Base-by-base conservation (phyloP, 78 protist genomes). In the Cavenderia fasciculata region DNA sequence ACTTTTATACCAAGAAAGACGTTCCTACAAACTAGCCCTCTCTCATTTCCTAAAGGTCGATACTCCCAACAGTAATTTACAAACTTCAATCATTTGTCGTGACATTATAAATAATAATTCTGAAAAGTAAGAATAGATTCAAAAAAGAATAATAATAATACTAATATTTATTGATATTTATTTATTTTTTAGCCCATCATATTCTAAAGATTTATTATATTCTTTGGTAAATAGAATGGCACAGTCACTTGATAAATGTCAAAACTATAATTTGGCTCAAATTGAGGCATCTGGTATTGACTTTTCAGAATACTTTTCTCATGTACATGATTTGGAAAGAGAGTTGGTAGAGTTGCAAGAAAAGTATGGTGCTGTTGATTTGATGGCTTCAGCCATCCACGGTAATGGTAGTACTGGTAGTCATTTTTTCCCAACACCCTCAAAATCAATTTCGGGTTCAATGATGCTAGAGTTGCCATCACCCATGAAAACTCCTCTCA, bases 251-350 rank as follows among this genome's bases (percentile, higher is more conserved):
- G 66, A 79, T 41, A 79, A 51, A 41, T 79, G 77, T 41, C 88
- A 79, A 52, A 72, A 79, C 41, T 79, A 41, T 44, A 79, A 62
- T 79, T 36, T 69, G 12, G 38, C 18, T 10, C 66, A 79, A 41
- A 51, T 79, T 4, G 88, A 79, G 16, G n/a, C 18, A 3, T 43
- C 59, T 18, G 43, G 36, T 7, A 44, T 79, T n/a, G 69, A 66
- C 12, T 38, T 18, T 21, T 27, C 38, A 46, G 11, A 23, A 41
- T 69, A 44, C n/a, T 1, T 69, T 10, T 52, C 41, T 5, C 75
- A 69, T 14, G 27, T 69, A 38, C 57, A 41, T 27, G 75, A 41
- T 3, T 23, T 47, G 14, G 23, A 19, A 2, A 57, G 27, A n/a
- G 75, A 69, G 23, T 4, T 69, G 65, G 27, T 36, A 16, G 2